These are phyloP conservation scores for Ophiostoma piceae DNA, from an alignment of 2,329 filamentous ascomycete species.

Conservation along the genomic window DNA sequence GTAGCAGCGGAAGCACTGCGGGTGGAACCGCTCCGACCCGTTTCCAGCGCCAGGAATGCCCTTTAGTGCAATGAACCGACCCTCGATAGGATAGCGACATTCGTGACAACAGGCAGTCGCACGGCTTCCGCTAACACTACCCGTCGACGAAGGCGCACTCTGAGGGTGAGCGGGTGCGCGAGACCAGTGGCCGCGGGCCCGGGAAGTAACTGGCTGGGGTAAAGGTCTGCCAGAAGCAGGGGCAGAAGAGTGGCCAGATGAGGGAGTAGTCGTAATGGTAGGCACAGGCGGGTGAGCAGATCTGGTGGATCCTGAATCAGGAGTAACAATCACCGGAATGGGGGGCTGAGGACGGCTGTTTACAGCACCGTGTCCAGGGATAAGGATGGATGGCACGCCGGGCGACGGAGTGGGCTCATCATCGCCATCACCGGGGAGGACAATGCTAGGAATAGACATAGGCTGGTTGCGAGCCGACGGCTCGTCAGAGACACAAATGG, in stretches of 20 bases:
- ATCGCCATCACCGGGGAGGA: constrained; percentile 35
- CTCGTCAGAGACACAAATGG: not conserved
- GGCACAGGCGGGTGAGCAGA: not conserved
- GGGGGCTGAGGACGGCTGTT: constrained; percentile 26
- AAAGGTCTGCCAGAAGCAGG: constrained; percentile 40
- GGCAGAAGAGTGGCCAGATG: constrained; percentile 16
- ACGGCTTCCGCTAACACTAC: constrained; percentile 37
- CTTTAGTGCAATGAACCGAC: constrained; percentile 79
- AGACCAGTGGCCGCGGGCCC: constrained; percentile 54
- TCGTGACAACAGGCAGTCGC: constrained; percentile 73
- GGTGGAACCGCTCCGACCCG: constrained; percentile 69
- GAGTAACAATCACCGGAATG: constrained; percentile 38
- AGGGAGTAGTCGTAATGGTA: not conserved
- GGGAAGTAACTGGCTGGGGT: constrained; percentile 40
- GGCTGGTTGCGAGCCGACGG: constrained; percentile 22
- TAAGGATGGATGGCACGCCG: not conserved
- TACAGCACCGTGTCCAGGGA: constrained; percentile 23
- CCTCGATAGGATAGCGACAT: constrained; percentile 78
- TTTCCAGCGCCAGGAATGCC: constrained; percentile 43
- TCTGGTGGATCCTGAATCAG: constrained; percentile 13
- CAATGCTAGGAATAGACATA: constrained; percentile 39
- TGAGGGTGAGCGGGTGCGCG: constrained; percentile 40
- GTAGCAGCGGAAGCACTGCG: constrained; percentile 86
- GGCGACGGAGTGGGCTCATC: constrained; percentile 1
- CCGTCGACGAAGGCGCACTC: not conserved